phyloP scores from a whole-genome alignment of 352 stramenopile genomes.

The Thraustotheca clavata region DNA sequence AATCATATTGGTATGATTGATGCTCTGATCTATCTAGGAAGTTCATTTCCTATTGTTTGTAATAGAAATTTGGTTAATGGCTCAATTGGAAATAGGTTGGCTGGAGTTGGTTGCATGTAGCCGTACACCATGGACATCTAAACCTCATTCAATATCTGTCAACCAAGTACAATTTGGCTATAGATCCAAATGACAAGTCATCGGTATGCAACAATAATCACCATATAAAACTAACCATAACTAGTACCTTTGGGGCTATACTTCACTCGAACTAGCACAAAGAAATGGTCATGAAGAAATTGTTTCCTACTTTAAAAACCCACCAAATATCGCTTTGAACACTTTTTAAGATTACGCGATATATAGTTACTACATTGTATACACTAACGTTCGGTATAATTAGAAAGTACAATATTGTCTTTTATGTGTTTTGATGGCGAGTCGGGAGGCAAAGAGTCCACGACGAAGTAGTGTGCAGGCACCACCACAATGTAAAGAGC shows the following conservation, averaged over 20 bases:
- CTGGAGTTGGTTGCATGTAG: neutral
- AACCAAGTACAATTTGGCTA: too few species aligned
- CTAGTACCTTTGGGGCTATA: slow-evolving; percentile 2
- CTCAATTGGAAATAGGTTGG: neutral
- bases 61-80: neutral
- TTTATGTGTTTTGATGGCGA: too few species aligned
- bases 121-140: neutral
- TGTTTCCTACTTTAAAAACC: neutral
- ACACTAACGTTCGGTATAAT: too few species aligned
- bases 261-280: neutral
- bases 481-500: too few species aligned
- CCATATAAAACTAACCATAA: neutral
- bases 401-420: too few species aligned
- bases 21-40: neutral
- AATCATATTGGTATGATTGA: neutral
- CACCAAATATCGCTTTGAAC: neutral
- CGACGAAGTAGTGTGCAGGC: too few species aligned
- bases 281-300: neutral
- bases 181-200: neutral
- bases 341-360: neutral
- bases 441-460: too few species aligned
- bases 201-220: neutral
- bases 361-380: neutral
- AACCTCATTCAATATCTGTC: neutral
- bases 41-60: neutral